Percentiles rank a stretch among this genome's conserved stretches.
These are phyloP conservation scores for Penicillium daleae DNA, from an alignment of 495 filamentous ascomycete species.

Conservation along the genomic window DNA sequence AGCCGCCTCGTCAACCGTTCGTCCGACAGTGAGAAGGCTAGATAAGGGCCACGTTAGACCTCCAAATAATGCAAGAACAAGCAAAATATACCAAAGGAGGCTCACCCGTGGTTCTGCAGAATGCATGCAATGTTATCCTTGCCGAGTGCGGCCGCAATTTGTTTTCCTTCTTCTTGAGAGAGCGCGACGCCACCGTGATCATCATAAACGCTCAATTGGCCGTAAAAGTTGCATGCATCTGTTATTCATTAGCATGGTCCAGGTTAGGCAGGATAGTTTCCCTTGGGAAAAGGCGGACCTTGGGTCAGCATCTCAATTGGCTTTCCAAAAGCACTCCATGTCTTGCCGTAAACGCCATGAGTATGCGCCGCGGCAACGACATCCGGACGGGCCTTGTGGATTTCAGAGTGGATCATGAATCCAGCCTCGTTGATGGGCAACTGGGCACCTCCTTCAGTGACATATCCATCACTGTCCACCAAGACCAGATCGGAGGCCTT, in stretches of 20 bases:
- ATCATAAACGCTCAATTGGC: constrained; percentile 54
- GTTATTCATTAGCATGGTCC: not conserved
- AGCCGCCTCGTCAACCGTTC: constrained; percentile 67
- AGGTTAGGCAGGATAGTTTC: not conserved
- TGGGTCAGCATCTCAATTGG: constrained; percentile 55
- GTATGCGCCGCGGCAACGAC: constrained; percentile 56
- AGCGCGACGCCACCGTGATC: constrained; percentile 61
- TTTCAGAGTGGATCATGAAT: constrained; percentile 66
- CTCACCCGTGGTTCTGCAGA: constrained; percentile 67
- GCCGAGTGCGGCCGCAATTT: constrained; percentile 63
- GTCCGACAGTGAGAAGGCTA: constrained; percentile 63
- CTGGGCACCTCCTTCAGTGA: constrained; percentile 57
- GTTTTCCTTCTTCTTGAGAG: constrained; percentile 61
- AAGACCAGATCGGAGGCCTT: constrained; percentile 55
- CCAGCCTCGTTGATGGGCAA: constrained; percentile 65
- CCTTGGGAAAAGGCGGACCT: constrained; percentile 28
- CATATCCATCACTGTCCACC: constrained; percentile 52
- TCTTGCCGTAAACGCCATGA: constrained; percentile 51
- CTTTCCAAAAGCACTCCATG: constrained; percentile 52
- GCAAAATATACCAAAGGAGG: not conserved
- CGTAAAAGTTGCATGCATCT: constrained; percentile 64
- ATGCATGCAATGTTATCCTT: constrained; percentile 65
- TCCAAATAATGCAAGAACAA: not conserved
- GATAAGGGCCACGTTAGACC: constrained; percentile 7
- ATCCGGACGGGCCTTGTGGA: constrained; percentile 55